phyloP scores from a whole-genome alignment of 306 rosid species.

The Abrus precatorius region DNA sequence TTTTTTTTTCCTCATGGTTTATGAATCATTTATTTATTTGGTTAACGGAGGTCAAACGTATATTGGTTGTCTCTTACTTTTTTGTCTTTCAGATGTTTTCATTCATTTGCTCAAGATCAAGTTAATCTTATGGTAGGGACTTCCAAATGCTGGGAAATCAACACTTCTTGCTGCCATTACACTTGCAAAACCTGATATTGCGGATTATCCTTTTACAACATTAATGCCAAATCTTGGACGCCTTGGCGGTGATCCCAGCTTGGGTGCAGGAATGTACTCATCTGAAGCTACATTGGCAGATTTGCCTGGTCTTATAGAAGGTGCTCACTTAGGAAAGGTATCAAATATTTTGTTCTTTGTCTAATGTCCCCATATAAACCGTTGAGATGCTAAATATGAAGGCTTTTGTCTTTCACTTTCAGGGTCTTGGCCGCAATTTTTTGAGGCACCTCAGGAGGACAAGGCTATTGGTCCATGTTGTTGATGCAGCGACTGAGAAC shows the following conservation, averaged over 20 bases:
- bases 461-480: slow-evolving; percentile 87
- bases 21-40: neutral
- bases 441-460: slow-evolving; percentile 96
- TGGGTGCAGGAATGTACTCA: slow-evolving; percentile 90
- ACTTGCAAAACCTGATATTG: slow-evolving; percentile 94
- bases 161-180: slow-evolving; percentile 94
- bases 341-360: slow-evolving; percentile 27
- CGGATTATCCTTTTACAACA: slow-evolving; percentile 97
- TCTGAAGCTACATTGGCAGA: slow-evolving; percentile 98
- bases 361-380: slow-evolving; percentile 4
- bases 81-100: slow-evolving; percentile 23
- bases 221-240: slow-evolving; percentile 99
- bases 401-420: slow-evolving; percentile 49
- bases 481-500: slow-evolving; percentile 88
- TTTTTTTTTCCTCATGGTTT: neutral
- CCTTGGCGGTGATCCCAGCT: slow-evolving; percentile 94
- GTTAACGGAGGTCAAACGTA: neutral
- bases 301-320: slow-evolving; percentile 98
- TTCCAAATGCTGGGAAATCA: slow-evolving; percentile 98
- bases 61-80: slow-evolving; percentile 25
- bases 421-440: slow-evolving; percentile 99
- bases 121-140: slow-evolving; percentile 73
- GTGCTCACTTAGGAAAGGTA: slow-evolving; percentile 99
- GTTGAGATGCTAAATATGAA: slow-evolving; percentile 44
- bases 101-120: slow-evolving; percentile 41